Evolutionary conservation across 2,329 filamentous ascomycete genomes (phyloP), one percentile per base, ranked within the genome.

Genomic region (Aspergillus pseudotamarii): DNA sequence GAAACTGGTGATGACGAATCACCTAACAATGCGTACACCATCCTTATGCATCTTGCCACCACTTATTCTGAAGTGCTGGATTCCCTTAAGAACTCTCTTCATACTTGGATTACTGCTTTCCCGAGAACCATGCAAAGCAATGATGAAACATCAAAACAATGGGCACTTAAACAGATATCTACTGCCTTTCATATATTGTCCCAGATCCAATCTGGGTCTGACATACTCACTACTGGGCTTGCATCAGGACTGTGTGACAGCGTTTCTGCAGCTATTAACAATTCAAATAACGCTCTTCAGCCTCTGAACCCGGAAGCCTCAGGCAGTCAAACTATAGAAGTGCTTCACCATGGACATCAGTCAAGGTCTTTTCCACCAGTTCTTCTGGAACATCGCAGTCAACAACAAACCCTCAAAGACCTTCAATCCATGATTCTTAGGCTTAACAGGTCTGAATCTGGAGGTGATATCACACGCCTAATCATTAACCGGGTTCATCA

Each of bases 121-220:
- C 90, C 94, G 6, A 86, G 93, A 19, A 79, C 92, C 16, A 94
- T 97, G 88, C 92, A 94, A 74, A 87, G 89, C 10, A 90, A 89
- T 68, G 93, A 98, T 70, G 93, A 97, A 69, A 83, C 84, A n/a
- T 82, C 85, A 32, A 96, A 96, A 75, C 84, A 88, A 65, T 85
- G 86, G 60, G 88, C 89, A 2, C 85, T 98, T 30, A 85, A 85
- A 32, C 92, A 94, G 66, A 85, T 99, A n/a, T 86, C 90, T 16
- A 90, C 89, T 55, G 89, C 91, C 0, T 88, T 92, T 58, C 83
- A 86, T 34, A 76, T 94, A 9, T 80, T 95, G 23, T 85, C 84
- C 21, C 82, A 85, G 5, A 81, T 92, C 21, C 85, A 87, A 5
- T 82, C 89, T 9, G 66, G 66, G 6, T 76, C 75, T 21, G 73